Evolutionary conservation across 148 eudicot species (phyloP).

Genomic region (Amaranthus hypochondriacus): DNA sequence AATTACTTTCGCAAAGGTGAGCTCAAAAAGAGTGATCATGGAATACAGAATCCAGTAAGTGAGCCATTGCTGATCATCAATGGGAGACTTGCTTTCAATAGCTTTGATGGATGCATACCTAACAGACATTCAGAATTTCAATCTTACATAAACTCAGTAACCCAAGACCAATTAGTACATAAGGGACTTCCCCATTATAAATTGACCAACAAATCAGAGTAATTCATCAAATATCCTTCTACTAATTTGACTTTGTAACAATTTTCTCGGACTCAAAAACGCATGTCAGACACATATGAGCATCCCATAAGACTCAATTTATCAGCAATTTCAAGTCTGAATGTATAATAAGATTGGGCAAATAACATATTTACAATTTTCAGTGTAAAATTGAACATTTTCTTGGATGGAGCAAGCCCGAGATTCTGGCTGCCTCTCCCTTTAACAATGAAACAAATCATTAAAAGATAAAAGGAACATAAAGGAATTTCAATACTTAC

Average conservation of each 20-base stretch:
- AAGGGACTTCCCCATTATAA: not conserved
- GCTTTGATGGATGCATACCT: conserved; percentile 92
- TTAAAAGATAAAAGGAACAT: not conserved
- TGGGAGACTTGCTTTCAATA: conserved; percentile 77
- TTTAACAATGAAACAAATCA: too few relatives aligned
- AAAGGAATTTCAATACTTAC: conserved; percentile 42
- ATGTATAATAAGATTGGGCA: too few relatives aligned
- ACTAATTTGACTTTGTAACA: not conserved
- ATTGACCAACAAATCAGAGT: not conserved
- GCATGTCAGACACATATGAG: too few relatives aligned
- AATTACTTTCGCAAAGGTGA: conserved; percentile 73
- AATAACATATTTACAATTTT: too few relatives aligned
- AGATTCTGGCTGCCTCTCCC: too few relatives aligned
- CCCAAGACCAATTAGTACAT: not conserved
- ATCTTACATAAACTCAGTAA: too few relatives aligned
- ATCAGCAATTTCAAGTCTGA: too few relatives aligned
- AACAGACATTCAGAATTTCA: conserved; percentile 7
- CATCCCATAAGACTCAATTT: too few relatives aligned
- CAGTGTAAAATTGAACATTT: too few relatives aligned
- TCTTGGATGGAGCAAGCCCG: too few relatives aligned
- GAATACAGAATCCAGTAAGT: conserved; percentile 97
- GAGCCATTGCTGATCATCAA: conserved; percentile 94
- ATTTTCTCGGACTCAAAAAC: too few relatives aligned
- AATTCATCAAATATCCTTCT: too few relatives aligned
- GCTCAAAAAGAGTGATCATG: conserved; percentile 84